Percentiles rank a stretch among this genome's conserved stretches.
Conservation (phyloP, 228 moss, liverwort and hornwort genomes). For the Sphagnum magellanicum region DNA sequence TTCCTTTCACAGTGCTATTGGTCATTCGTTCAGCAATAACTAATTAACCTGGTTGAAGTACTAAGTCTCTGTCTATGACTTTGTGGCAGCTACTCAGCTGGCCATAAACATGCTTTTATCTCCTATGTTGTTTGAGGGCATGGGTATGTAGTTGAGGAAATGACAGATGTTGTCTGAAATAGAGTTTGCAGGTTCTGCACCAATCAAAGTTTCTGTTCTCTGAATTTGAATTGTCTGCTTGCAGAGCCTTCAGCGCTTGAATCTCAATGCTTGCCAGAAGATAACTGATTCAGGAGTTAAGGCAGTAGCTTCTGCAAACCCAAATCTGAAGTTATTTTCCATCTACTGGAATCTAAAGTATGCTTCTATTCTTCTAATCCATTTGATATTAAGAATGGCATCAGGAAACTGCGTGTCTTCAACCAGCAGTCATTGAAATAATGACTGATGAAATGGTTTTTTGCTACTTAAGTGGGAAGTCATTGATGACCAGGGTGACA, state of each 20-base stretch:
- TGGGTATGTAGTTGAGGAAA: neutral
- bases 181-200: too few relatives aligned
- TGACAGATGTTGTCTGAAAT: too few relatives aligned
- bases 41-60: too few relatives aligned
- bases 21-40: too few relatives aligned
- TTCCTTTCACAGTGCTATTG: too few relatives aligned
- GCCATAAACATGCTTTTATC: neutral
- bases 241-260: conserved; percentile 71
- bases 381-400: neutral
- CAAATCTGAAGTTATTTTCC: conserved; percentile 68
- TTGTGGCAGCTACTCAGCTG: neutral
- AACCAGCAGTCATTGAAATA: too few relatives aligned
- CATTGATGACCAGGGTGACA: conserved; percentile 44
- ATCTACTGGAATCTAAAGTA: conserved; percentile 98
- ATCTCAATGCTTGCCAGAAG: conserved; percentile 95
- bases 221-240: neutral
- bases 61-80: too few relatives aligned
- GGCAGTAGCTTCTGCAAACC: conserved; percentile 69
- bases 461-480: neutral
- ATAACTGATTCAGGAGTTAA: conserved; percentile 64
- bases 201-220: neutral
- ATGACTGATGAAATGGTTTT: too few relatives aligned
- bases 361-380: conserved; percentile 4
- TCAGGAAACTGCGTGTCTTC: neutral
- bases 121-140: neutral